Evolutionary conservation across 2,329 filamentous ascomycete genomes (phyloP), one percentile per base, ranked within the genome.

Genomic region (Fusarium sp.): DNA sequence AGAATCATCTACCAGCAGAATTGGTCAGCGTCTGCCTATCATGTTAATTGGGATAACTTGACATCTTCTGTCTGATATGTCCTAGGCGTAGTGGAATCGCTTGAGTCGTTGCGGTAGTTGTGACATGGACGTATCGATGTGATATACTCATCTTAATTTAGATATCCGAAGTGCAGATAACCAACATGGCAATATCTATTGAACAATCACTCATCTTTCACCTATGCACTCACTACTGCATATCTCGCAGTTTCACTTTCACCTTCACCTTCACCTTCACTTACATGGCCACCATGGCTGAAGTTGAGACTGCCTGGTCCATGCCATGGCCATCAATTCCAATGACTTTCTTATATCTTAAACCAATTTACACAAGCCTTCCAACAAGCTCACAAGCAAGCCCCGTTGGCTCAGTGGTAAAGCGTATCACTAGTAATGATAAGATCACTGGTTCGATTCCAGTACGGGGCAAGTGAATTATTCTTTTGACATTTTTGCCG

Each of bases 341-440:
- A 27, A 3, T 49, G 15, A 8, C 3, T 2, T 14, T 4, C 6
- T 2, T 9, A 3, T 1, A 52, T 38, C 33, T 38, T 25, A 17
- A 65, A 22, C 0, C 18, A 17, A 39, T 49, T 4, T 15, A 4
- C 6, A 1, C 0, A 0, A 0, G 0, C 0, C 3, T 2, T 14
- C 3, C 1, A 72, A 45, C 29, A 58, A 68, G 31, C 12, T 72
- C 47, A 35, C 69, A 56, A 52, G 15, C 3, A 68, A 70, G 70
- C 70, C 70, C 60, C 70, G 68, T 71, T 72, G 69, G 69, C 68
- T 72, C 38, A 72, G 69, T 72, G 69, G 68, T 72, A 72, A 68
- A 72, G 68, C 69, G 69, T 69, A 72, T 72, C 69, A 72, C 69
- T 72, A 72, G 69, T 72, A 68, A 72, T 72, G 69, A 72, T 69